phyloP scores from a whole-genome alignment of 1,284 basidiomycete genomes.

The Tranzscheliella williamsii region DNA sequence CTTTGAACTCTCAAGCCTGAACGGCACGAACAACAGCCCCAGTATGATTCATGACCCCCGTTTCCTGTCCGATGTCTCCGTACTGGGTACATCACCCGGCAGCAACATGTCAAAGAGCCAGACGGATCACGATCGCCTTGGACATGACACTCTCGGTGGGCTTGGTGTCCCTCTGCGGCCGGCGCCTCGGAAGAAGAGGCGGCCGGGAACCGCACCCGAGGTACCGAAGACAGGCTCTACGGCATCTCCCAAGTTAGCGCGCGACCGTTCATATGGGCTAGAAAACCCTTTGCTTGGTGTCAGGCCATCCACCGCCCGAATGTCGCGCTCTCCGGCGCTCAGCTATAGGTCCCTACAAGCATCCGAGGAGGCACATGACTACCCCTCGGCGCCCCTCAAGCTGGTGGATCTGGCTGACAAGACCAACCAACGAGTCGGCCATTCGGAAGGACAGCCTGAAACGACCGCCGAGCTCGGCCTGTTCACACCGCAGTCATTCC shows the following conservation, averaged over 20 bases:
- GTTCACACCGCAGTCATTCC: slow-evolving; percentile 22
- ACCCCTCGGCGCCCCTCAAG: not conserved
- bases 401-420: not conserved
- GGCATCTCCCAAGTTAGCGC: not conserved
- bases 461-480: not conserved
- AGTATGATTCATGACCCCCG: not conserved
- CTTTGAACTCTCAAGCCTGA: slow-evolving; percentile 10
- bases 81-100: not conserved
- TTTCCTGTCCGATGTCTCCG: not conserved
- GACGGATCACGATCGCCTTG: not conserved
- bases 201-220: slow-evolving; percentile 15
- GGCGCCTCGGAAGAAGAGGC: not conserved
- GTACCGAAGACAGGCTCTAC: not conserved
- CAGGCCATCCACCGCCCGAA: not conserved
- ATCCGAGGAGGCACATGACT: not conserved
- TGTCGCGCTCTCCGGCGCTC: not conserved
- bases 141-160: not conserved
- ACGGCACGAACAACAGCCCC: slow-evolving; percentile 1
- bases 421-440: not conserved
- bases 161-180: slow-evolving; percentile 1
- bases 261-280: no score
- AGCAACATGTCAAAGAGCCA: not conserved
- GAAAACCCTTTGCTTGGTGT: no score
- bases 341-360: not conserved
- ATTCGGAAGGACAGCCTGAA: not conserved